Evolutionary conservation across 2,329 filamentous ascomycete genomes (phyloP).

Genomic region (Ascocoryne sarcoides): DNA sequence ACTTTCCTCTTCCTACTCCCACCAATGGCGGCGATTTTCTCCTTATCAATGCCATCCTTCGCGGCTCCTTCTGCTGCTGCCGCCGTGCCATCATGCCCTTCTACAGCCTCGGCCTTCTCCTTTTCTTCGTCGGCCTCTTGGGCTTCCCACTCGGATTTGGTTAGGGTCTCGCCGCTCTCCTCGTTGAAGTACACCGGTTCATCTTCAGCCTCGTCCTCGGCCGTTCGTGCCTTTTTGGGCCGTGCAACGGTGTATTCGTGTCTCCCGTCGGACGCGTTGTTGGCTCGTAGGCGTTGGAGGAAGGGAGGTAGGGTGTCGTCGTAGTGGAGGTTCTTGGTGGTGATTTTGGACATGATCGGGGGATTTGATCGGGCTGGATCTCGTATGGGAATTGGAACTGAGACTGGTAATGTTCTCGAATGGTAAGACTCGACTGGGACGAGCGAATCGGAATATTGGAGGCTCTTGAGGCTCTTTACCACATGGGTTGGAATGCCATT

Average conservation of each 20-base stretch:
- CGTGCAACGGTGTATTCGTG: slow-evolving; percentile 29
- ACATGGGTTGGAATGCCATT: too few species aligned
- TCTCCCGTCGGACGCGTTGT: slow-evolving; percentile 39
- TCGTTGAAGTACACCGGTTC: slow-evolving; percentile 69
- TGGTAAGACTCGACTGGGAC: too few species aligned
- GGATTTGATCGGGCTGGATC: too few species aligned
- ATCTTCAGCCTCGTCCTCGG: slow-evolving; percentile 66
- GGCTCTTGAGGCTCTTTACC: too few species aligned
- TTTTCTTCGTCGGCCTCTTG: slow-evolving; percentile 21
- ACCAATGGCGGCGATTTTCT: slow-evolving; percentile 35
- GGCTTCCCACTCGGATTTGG: slow-evolving; percentile 30
- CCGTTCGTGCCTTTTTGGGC: slow-evolving; percentile 43
- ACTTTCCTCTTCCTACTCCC: slow-evolving; percentile 46
- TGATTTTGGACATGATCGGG: slow-evolving; percentile 45
- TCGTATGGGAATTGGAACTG: too few species aligned
- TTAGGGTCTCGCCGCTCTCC: slow-evolving; percentile 49
- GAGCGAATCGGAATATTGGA: too few species aligned
- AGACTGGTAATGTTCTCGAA: too few species aligned
- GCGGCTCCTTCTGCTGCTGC: slow-evolving; percentile 11
- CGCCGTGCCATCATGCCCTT: slow-evolving; percentile 18
- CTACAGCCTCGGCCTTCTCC: slow-evolving; percentile 11
- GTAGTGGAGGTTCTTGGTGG: slow-evolving; percentile 63
- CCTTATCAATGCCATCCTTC: slow-evolving; percentile 19
- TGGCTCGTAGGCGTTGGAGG: slow-evolving; percentile 46
- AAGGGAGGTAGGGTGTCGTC: slow-evolving; percentile 51